Conservation (phyloP, 345 rosid genomes). For the Lagerstroemia speciosa region DNA sequence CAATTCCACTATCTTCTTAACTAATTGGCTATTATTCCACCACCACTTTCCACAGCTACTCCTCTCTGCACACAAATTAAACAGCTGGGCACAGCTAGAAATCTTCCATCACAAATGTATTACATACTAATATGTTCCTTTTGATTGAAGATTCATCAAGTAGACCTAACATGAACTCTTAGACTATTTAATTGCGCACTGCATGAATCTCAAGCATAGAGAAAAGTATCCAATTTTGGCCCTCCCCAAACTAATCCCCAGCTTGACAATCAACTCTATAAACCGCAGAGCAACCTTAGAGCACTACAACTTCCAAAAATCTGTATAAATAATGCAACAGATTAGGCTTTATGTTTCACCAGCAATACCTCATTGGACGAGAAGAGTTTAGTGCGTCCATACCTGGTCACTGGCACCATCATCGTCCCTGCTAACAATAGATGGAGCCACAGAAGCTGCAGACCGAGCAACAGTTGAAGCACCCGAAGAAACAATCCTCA, state of each 20-base stretch:
- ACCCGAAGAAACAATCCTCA: slow-evolving; percentile 75
- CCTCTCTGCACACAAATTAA: not conserved
- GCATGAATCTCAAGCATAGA: not conserved
- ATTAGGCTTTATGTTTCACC: not conserved
- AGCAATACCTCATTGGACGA: not conserved
- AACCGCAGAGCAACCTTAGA: not conserved
- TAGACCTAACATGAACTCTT: not conserved
- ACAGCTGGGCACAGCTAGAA: not conserved
- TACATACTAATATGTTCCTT: not conserved
- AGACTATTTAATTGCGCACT: not conserved
- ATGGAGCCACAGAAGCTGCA: slow-evolving; percentile 70
- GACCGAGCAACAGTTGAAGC: slow-evolving; percentile 86
- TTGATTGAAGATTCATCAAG: not conserved
- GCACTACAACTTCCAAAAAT: not conserved
- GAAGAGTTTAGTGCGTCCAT: slow-evolving; percentile 1
- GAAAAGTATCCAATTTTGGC: not conserved
- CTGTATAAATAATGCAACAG: not conserved
- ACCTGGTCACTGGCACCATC: slow-evolving; percentile 70
- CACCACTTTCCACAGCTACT: not conserved
- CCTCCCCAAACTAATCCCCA: not conserved
- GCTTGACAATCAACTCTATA: not conserved
- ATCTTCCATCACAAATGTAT: not conserved
- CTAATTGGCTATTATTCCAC: not conserved
- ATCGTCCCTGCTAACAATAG: slow-evolving; percentile 59
- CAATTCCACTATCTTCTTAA: not conserved